Conservation (phyloP, 306 rosid genomes). For the Quercus robur region DNA sequence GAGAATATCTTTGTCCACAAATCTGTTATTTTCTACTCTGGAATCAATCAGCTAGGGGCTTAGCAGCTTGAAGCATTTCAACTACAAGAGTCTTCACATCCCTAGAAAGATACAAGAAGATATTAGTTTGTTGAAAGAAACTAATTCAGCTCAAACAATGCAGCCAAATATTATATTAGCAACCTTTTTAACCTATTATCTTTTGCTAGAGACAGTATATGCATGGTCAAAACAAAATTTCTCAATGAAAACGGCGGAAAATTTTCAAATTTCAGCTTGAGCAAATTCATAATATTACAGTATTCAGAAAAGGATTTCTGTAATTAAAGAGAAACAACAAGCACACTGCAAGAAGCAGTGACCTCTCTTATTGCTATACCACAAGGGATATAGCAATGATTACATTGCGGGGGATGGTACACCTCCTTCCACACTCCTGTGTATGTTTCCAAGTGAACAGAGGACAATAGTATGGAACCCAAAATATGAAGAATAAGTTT, state of each 20-base stretch:
- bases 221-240: background rate
- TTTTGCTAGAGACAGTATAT: background rate
- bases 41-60: conserved; percentile 41
- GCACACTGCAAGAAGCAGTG: conserved; percentile 4
- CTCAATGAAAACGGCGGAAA: background rate
- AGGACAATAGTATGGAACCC: background rate
- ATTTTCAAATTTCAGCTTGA: background rate
- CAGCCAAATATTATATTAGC: conserved; percentile 3
- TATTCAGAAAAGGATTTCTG: background rate
- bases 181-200: background rate
- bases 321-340: background rate
- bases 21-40: conserved; percentile 8
- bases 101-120: conserved; percentile 39
- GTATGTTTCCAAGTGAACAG: background rate
- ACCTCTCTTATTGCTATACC: background rate
- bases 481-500: background rate
- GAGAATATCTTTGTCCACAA: conserved; percentile 19
- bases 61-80: conserved; percentile 93
- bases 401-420: background rate
- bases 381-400: conserved; percentile 2
- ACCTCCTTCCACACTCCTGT: background rate
- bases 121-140: background rate
- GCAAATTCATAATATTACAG: background rate
- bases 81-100: conserved; percentile 90
- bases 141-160: background rate